A percentile compares a stretch with the other conserved stretches of the same genome.
Evolutionary conservation across 768 basidiomycete species (phyloP).

Genomic region (Pleurotus djamor): DNA sequence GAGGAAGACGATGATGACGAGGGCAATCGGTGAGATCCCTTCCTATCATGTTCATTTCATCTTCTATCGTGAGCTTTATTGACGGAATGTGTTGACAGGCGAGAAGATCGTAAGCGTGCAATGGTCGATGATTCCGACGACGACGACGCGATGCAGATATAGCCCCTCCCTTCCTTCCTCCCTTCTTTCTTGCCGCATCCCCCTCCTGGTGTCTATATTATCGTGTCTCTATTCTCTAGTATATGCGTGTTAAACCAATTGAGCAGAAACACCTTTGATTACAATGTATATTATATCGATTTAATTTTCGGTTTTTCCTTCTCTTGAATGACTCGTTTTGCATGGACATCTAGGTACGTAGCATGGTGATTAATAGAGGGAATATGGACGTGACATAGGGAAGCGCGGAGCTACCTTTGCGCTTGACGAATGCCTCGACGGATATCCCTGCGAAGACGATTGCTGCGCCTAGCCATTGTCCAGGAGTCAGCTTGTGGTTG

Average conservation of each 20-base stretch:
- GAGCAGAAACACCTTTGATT: slow-evolving; percentile 1
- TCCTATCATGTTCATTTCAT: slow-evolving; percentile 10
- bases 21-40: slow-evolving; percentile 25
- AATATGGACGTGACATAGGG: neutral
- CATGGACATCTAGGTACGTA: slow-evolving; percentile 62
- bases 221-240: slow-evolving; percentile 6
- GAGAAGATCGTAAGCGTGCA: slow-evolving; percentile 45
- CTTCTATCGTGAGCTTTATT: neutral
- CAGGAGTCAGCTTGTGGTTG: slow-evolving; percentile 76
- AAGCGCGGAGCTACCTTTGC: slow-evolving; percentile 57
- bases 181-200: too few relatives aligned
- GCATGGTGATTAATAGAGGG: slow-evolving; percentile 7
- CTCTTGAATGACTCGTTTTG: slow-evolving; percentile 77
- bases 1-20: slow-evolving; percentile 75
- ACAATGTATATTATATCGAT: slow-evolving; percentile 46
- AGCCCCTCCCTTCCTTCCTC: slow-evolving; percentile 11
- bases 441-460: slow-evolving; percentile 97
- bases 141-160: slow-evolving; percentile 54
- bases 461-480: slow-evolving; percentile 92
- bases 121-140: slow-evolving; percentile 31
- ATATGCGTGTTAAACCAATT: slow-evolving; percentile 1
- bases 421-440: slow-evolving; percentile 89
- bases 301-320: slow-evolving; percentile 85
- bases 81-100: slow-evolving; percentile 2
- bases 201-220: neutral